A percentile compares a stretch with the other conserved stretches of the same genome.
Evolutionary conservation across 192 early-diverging fungal genomes (phyloP).

Genomic region (Linnemannia zychae): DNA sequence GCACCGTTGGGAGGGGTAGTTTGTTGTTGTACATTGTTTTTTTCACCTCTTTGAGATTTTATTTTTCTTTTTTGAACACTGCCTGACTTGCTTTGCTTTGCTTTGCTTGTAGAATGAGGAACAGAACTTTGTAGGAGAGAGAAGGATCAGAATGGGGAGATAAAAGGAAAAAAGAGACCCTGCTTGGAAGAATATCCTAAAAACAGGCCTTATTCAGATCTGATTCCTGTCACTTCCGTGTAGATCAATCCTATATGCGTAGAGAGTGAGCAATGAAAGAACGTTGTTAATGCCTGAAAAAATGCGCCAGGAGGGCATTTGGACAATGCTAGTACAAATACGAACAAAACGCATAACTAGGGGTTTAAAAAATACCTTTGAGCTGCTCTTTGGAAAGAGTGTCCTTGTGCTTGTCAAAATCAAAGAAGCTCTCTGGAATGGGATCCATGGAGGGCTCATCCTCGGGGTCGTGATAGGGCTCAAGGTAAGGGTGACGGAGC

Average conservation of each 20-base stretch:
- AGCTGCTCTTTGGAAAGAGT: slow-evolving; percentile 84
- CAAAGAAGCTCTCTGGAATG: slow-evolving; percentile 84
- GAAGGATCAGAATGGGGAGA: too few relatives aligned
- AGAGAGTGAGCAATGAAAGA: neutral
- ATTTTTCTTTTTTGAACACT: too few relatives aligned
- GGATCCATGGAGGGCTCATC: slow-evolving; percentile 83
- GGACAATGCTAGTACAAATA: neutral
- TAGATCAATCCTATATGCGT: slow-evolving; percentile 39
- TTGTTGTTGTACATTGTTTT: too few relatives aligned
- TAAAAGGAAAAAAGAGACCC: too few relatives aligned
- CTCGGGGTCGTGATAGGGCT: slow-evolving; percentile 78
- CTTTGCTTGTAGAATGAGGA: too few relatives aligned
- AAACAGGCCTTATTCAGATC: too few relatives aligned
- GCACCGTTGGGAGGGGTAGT: too few relatives aligned
- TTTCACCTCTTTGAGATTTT: too few relatives aligned
- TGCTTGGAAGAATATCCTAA: too few relatives aligned
- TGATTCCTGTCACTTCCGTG: slow-evolving; percentile 48
- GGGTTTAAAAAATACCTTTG: slow-evolving; percentile 71
- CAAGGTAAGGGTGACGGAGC: slow-evolving; percentile 91
- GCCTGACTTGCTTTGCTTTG: too few relatives aligned
- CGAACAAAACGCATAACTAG: neutral
- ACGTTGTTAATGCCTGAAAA: slow-evolving; percentile 1
- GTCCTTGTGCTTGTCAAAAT: slow-evolving; percentile 90
- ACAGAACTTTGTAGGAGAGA: too few relatives aligned
- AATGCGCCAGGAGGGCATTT: neutral